These are phyloP conservation scores for Arthrobotrys entomopaga DNA, from an alignment of 2,329 filamentous ascomycete species.

Conservation along the genomic window DNA sequence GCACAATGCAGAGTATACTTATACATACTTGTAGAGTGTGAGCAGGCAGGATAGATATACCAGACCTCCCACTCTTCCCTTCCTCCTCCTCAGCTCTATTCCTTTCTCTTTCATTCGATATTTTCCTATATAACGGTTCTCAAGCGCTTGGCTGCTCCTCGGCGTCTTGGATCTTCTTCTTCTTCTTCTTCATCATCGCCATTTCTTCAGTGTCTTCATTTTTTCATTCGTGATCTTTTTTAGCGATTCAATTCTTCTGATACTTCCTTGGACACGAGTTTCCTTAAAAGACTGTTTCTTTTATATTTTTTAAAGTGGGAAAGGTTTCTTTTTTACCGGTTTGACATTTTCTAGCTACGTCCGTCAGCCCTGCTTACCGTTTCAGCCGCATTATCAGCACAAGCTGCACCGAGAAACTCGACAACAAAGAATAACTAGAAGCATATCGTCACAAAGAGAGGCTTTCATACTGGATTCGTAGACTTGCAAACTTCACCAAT, in stretches of 20 bases:
- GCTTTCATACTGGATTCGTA: neutral
- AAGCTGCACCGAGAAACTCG: conserved; percentile 1
- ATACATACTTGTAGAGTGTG: too few species aligned
- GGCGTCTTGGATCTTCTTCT: conserved; percentile 22
- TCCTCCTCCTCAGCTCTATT: conserved; percentile 9
- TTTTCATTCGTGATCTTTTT: neutral
- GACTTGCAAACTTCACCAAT: neutral
- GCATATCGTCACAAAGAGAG: neutral
- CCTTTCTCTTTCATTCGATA: neutral
- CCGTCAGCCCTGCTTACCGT: conserved; percentile 8
- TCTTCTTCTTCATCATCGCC: conserved; percentile 14
- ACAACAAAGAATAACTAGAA: neutral
- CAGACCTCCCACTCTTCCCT: conserved; percentile 6
- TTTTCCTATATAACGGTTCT: conserved; percentile 24
- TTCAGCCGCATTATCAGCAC: conserved; percentile 50
- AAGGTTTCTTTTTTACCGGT: neutral
- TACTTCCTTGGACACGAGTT: conserved; percentile 32
- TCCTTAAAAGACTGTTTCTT: conserved; percentile 15
- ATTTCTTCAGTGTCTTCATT: neutral
- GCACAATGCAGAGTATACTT: too few species aligned
- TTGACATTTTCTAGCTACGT: neutral
- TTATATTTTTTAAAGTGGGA: conserved; percentile 1
- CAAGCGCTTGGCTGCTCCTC: conserved; percentile 48
- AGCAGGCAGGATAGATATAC: conserved; percentile 34
- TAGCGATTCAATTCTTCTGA: conserved; percentile 8